Percentiles rank a stretch among this genome's conserved stretches.
Evolutionary conservation across 805 yeast genomes (phyloP).

Genomic region (Spathaspora gorwiae): DNA sequence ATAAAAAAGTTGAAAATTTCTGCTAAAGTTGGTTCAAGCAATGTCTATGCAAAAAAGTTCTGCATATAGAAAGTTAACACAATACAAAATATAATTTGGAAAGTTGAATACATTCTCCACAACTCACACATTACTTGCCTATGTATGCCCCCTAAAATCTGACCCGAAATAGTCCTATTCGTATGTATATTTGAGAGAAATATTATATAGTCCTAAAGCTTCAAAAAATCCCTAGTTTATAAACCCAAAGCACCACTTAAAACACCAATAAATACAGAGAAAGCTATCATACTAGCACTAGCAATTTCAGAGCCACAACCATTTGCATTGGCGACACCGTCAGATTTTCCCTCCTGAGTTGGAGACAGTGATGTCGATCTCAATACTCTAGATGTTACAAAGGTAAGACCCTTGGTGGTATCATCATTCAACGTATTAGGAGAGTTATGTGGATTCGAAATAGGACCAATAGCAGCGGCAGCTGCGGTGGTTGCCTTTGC

Average conservation of each 20-base stretch:
- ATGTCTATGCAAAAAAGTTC: too few species aligned
- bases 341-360: neutral
- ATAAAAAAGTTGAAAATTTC: too few species aligned
- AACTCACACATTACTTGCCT: too few species aligned
- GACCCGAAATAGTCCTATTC: too few species aligned
- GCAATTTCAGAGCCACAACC: neutral
- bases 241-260: slow-evolving; percentile 9
- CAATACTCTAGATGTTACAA: slow-evolving; percentile 28
- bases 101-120: too few species aligned
- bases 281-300: neutral
- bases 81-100: too few species aligned
- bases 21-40: too few species aligned
- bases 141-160: too few species aligned
- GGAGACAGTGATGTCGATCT: slow-evolving; percentile 15
- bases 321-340: slow-evolving; percentile 3
- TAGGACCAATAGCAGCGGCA: slow-evolving; percentile 5
- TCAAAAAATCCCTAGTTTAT: slow-evolving; percentile 1
- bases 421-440: slow-evolving; percentile 14
- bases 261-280: slow-evolving; percentile 3
- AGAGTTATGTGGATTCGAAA: slow-evolving; percentile 8
- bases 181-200: too few species aligned
- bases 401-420: slow-evolving; percentile 18
- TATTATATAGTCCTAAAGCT: too few species aligned
- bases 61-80: too few species aligned
- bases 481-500: slow-evolving; percentile 12